phyloP scores from a whole-genome alignment of 345 rosid genomes.

The Syzygium oleosum region DNA sequence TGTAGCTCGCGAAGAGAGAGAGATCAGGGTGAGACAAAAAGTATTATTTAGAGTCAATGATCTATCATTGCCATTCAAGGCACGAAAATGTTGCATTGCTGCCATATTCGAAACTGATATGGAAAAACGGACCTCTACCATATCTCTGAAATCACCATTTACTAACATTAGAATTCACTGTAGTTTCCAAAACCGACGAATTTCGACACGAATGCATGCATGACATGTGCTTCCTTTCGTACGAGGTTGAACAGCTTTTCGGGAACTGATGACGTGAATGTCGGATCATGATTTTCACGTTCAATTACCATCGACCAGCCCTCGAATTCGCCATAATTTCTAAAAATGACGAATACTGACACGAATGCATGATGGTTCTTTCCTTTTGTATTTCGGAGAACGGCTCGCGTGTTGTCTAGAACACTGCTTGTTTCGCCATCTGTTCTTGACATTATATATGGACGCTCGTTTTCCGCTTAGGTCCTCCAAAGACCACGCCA shows the following conservation, averaged over 20 bases:
- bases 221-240: neutral
- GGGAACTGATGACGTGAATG: neutral
- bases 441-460: neutral
- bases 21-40: too few relatives aligned
- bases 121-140: too few relatives aligned
- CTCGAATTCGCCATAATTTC: neutral
- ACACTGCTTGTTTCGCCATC: neutral
- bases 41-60: too few relatives aligned
- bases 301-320: fast-evolving
- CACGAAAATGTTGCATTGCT: too few relatives aligned
- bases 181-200: neutral
- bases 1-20: too few relatives aligned
- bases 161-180: neutral
- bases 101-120: too few relatives aligned
- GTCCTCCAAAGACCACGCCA: neutral
- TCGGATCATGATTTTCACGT: neutral
- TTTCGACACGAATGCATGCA: neutral
- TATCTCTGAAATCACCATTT: neutral
- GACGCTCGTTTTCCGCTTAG: neutral
- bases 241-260: neutral
- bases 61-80: too few relatives aligned
- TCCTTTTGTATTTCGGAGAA: neutral
- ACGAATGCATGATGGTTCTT: neutral
- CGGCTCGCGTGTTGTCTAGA: neutral
- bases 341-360: neutral